phyloP scores from a whole-genome alignment of 2,329 filamentous ascomycete species.

The Arthrobotrys megalospora region DNA sequence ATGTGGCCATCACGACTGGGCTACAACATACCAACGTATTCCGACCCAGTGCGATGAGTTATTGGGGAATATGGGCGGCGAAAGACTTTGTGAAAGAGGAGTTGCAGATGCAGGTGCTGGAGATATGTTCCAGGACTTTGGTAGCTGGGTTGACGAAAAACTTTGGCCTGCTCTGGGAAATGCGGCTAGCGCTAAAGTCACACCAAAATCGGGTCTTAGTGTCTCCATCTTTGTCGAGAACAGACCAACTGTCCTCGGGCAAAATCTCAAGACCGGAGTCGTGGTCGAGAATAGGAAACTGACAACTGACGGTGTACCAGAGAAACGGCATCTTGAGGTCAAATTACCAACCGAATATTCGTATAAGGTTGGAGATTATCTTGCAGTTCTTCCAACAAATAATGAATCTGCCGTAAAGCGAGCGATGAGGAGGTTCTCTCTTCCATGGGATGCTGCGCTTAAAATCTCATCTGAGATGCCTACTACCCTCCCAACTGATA shows the following conservation, averaged over 20 bases:
- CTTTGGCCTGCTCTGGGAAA: slow-evolving; percentile 72
- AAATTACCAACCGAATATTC: slow-evolving; percentile 76
- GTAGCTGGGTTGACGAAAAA: slow-evolving; percentile 76
- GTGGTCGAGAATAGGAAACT: slow-evolving; percentile 73
- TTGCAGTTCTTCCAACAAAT: slow-evolving; percentile 81
- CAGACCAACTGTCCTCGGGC: slow-evolving; percentile 74
- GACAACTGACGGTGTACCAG: slow-evolving; percentile 70
- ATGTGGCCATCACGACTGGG: slow-evolving; percentile 75
- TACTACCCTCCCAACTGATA: slow-evolving; percentile 73
- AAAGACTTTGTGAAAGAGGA: slow-evolving; percentile 71
- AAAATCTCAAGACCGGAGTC: slow-evolving; percentile 75
- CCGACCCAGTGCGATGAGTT: slow-evolving; percentile 75
- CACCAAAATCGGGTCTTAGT: slow-evolving; percentile 63
- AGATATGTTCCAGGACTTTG: slow-evolving; percentile 79
- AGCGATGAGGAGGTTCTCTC: slow-evolving; percentile 76
- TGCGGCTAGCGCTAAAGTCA: slow-evolving; percentile 62
- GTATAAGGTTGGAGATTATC: slow-evolving; percentile 82
- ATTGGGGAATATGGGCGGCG: slow-evolving; percentile 72
- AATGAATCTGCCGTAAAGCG: slow-evolving; percentile 75
- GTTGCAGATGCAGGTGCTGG: slow-evolving; percentile 75
- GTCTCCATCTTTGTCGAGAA: slow-evolving; percentile 63
- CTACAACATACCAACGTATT: slow-evolving; percentile 77
- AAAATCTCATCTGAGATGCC: slow-evolving; percentile 73
- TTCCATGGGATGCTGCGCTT: slow-evolving; percentile 79
- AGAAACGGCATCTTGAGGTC: slow-evolving; percentile 78